These are phyloP conservation scores for Eutrema japonicum DNA, from an alignment of 345 rosid species.

Conservation along the genomic window DNA sequence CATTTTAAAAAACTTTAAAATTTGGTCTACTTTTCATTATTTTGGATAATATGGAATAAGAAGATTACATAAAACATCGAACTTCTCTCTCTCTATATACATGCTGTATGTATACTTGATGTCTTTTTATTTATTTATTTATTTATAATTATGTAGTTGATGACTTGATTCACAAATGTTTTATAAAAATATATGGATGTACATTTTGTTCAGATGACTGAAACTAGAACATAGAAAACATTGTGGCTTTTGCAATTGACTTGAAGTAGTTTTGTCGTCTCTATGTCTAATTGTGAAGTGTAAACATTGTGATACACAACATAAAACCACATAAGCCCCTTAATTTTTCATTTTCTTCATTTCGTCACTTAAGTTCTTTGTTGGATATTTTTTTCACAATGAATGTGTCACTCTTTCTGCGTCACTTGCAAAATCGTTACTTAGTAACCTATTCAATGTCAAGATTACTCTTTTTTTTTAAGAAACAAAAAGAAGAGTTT, in stretches of 20 bases:
- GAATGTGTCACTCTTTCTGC: neutral
- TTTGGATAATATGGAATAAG: neutral
- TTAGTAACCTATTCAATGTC: neutral
- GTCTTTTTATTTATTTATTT: neutral
- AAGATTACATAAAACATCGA: neutral
- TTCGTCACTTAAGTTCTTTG: neutral
- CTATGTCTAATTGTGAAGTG: neutral
- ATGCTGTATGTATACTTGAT: neutral
- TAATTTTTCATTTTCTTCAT: neutral
- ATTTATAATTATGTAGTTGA: neutral
- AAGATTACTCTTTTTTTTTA: neutral
- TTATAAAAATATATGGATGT: neutral
- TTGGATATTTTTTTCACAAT: neutral
- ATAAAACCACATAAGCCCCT: neutral
- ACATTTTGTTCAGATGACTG: neutral
- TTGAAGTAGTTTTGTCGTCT: neutral
- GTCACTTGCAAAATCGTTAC: neutral
- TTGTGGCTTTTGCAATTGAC: conserved; percentile 3
- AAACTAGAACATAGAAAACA: conserved; percentile 1
- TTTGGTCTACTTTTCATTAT: neutral
- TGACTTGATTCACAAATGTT: neutral
- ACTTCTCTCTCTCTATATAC: neutral
- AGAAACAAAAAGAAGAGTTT: too few species aligned
- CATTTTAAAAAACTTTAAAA: neutral
- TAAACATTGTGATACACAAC: neutral